phyloP scores from a whole-genome alignment of 208 protist genomes.

The Trypanosoma cruzi region DNA sequence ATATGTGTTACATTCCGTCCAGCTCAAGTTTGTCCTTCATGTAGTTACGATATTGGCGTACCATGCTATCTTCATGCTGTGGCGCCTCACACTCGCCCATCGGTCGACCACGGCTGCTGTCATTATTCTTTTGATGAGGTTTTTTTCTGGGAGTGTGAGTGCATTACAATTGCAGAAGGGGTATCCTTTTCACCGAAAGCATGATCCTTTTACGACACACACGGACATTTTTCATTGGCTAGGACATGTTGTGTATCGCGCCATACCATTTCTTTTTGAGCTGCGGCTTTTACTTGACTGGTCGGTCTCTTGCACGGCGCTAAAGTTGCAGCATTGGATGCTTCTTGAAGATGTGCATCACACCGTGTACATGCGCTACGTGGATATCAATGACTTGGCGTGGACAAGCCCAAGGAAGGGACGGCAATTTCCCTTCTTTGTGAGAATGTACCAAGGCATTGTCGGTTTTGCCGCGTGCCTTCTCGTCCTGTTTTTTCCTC shows the following conservation, averaged over 20 bases:
- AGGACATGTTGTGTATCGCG: conserved; percentile 48
- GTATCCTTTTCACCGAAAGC: conserved; percentile 47
- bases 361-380: conserved; percentile 57
- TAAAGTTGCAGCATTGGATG: conserved; percentile 81
- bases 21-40: conserved; percentile 49
- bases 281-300: conserved; percentile 79
- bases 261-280: conserved; percentile 80
- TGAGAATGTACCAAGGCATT: conserved; percentile 57
- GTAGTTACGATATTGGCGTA: conserved; percentile 30
- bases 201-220: conserved; percentile 57
- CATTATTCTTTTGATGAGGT: conserved; percentile 37
- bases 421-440: conserved; percentile 44
- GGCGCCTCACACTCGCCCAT: conserved; percentile 22
- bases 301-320: conserved; percentile 58
- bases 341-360: conserved; percentile 80
- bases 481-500: conserved; percentile 61
- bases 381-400: conserved; percentile 64
- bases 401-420: conserved; percentile 44
- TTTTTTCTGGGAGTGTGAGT: conserved; percentile 50
- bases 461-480: conserved; percentile 51
- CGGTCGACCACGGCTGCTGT: conserved; percentile 28
- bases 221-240: conserved; percentile 54
- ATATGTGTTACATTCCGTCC: conserved; percentile 49
- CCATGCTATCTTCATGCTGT: conserved; percentile 43
- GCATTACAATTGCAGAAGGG: conserved; percentile 53